Conservation (phyloP, 2,329 filamentous ascomycete genomes). For the Penicillium sclerotigenum region DNA sequence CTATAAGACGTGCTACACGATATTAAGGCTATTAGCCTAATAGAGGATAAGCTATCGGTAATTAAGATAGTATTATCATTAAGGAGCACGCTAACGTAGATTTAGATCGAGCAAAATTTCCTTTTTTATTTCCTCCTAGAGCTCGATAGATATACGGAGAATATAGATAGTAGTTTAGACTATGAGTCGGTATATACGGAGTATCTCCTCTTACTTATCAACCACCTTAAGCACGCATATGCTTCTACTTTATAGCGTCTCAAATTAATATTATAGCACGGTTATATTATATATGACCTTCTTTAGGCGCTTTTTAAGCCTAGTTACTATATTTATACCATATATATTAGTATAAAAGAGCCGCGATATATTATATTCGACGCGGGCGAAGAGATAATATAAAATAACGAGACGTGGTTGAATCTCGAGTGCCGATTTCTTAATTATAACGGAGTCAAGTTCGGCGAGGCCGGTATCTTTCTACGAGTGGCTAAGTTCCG, state of each 20-base stretch:
- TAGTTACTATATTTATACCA: slow-evolving; percentile 29
- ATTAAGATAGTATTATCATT: slow-evolving; percentile 14
- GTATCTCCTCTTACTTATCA: slow-evolving; percentile 27
- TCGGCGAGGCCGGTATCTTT: slow-evolving; percentile 24
- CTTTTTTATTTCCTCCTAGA: slow-evolving; percentile 26
- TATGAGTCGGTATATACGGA: background rate
- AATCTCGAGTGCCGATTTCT: slow-evolving; percentile 29
- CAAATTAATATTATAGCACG: slow-evolving; percentile 25
- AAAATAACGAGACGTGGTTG: slow-evolving; percentile 21
- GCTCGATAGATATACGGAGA: slow-evolving; percentile 16
- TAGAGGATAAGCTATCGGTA: slow-evolving; percentile 33
- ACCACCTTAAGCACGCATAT: slow-evolving; percentile 27
- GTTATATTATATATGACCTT: slow-evolving; percentile 37
- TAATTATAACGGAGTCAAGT: slow-evolving; percentile 30
- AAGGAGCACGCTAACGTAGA: slow-evolving; percentile 10
- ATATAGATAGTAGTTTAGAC: slow-evolving; percentile 8
- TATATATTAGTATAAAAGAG: slow-evolving; percentile 24
- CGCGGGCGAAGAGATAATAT: slow-evolving; percentile 19
- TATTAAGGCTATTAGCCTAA: slow-evolving; percentile 30
- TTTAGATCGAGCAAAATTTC: slow-evolving; percentile 22
- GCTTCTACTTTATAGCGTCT: slow-evolving; percentile 23
- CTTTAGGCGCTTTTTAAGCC: slow-evolving; percentile 39
- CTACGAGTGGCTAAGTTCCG: slow-evolving; percentile 26
- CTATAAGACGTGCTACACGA: slow-evolving; percentile 30
- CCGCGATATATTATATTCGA: slow-evolving; percentile 23